Base-by-base conservation (phyloP, 1,284 basidiomycete species). In the Cutaneotrichosporon sp. region DNA sequence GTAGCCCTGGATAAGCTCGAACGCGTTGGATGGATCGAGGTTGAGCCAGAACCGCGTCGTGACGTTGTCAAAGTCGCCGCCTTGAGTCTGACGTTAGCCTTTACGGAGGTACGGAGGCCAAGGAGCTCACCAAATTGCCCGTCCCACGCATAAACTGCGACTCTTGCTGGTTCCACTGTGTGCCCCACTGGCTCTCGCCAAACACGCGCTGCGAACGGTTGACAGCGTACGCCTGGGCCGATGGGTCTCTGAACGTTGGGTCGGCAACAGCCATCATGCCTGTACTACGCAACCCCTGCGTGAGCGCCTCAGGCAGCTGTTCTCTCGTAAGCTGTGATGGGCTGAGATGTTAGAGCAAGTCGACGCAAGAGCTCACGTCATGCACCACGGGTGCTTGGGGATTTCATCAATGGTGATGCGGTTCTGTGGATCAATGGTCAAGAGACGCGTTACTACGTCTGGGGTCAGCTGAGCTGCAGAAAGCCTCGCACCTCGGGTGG, bases 381-480 rank as follows among this genome's bases (percentile, higher is more conserved):
- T 80, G 64, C 83, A 84, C 93, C 93, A 97, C 0, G 84, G 83
- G 70, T 94, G 88, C 5, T 76, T 65, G 55, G 80, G 80, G 15
- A 90, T 81, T 35, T 89, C 84, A 1, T 77, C 65, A 21, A 97
- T 79, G 0, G 83, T 86, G 69, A 89, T 79, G 7, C 94, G 80
- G 51, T 82, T 72, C 4, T 76, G 71, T 0, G 93, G 85, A 59
- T 92, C 81, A 14, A 93, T 73, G 3, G 84, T 82, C 37, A 97
- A 77, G 72, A 96, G 81, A 4, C 84, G 82, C 8, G 80, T 77
- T 15, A 94, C 75, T 1, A 93, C 76, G 13, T 84, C 90, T 90
- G 63, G 5, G 0, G 47, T 58, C 39, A 58, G 56, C 35, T 30
- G 4, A 18, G 2, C 14, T 15, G 9, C 14, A 15, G 1, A 3